Conservation (phyloP, 805 yeast genomes). For the Candida hungchunana region DNA sequence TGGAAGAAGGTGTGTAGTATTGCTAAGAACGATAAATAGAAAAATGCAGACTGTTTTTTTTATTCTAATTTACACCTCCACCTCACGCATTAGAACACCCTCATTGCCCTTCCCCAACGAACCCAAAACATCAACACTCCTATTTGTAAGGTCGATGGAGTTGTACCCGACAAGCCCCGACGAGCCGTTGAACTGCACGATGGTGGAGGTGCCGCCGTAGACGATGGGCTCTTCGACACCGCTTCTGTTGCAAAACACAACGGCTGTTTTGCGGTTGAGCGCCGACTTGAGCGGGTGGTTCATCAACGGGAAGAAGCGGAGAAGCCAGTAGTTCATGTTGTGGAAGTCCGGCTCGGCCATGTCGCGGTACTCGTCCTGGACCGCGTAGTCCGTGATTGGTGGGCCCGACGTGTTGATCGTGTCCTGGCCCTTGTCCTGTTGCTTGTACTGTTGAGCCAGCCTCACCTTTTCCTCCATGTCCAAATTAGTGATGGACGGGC, state of each 20-base stretch:
- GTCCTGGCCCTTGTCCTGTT: slow-evolving; percentile 15
- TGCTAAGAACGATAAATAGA: no score
- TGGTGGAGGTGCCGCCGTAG: slow-evolving; percentile 63
- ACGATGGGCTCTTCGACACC: slow-evolving; percentile 71
- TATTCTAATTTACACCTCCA: slow-evolving; percentile 30
- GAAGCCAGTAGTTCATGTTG: slow-evolving; percentile 70
- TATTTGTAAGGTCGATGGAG: slow-evolving; percentile 37
- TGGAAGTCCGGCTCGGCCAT: slow-evolving; percentile 39
- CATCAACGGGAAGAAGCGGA: slow-evolving; percentile 62
- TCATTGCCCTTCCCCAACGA: slow-evolving; percentile 60
- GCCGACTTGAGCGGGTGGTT: slow-evolving; percentile 26
- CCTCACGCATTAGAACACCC: slow-evolving; percentile 59
- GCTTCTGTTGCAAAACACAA: slow-evolving; percentile 63
- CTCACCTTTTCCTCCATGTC: slow-evolving; percentile 15
- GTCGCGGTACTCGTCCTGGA: slow-evolving; percentile 23
- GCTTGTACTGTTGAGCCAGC: slow-evolving; percentile 8
- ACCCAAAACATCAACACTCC: slow-evolving; percentile 51
- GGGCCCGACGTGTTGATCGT: slow-evolving; percentile 9
- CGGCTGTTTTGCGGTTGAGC: slow-evolving; percentile 26
- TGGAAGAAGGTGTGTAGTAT: slow-evolving; percentile 49
- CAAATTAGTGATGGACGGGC: slow-evolving; percentile 35
- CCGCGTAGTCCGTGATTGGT: slow-evolving; percentile 12
- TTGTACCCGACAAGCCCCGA: slow-evolving; percentile 23
- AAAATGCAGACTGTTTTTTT: neutral
- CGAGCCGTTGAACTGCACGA: slow-evolving; percentile 49